These are phyloP conservation scores for Plasmopara halstedii DNA, from an alignment of 352 stramenopile species.

Conservation along the genomic window DNA sequence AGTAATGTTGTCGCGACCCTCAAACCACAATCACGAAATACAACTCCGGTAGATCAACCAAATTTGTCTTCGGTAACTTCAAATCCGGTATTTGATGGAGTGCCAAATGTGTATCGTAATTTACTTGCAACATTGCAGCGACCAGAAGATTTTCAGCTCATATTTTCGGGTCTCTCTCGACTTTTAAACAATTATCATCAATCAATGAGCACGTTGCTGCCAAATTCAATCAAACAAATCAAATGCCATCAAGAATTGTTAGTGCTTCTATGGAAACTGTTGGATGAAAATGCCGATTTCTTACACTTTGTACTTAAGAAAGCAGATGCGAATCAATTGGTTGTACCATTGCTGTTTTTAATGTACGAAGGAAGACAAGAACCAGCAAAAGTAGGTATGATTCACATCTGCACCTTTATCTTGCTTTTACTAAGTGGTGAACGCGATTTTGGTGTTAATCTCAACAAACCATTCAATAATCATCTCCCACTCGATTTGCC, in stretches of 20 bases:
- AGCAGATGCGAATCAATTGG: slow-evolving; percentile 90
- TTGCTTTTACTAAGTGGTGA: slow-evolving; percentile 95
- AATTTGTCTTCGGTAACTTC: slow-evolving; percentile 22
- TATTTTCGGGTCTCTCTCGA: slow-evolving; percentile 91
- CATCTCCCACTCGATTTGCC: slow-evolving; percentile 92
- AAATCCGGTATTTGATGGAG: slow-evolving; percentile 30
- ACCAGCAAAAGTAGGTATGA: slow-evolving; percentile 90
- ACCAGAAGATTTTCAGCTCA: slow-evolving; percentile 87
- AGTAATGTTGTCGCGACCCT: slow-evolving; percentile 33
- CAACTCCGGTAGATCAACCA: slow-evolving; percentile 28
- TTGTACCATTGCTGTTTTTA: slow-evolving; percentile 80
- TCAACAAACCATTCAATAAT: slow-evolving; percentile 95
- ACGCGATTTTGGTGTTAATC: slow-evolving; percentile 93
- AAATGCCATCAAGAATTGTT: slow-evolving; percentile 97
- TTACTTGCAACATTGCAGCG: slow-evolving; percentile 61
- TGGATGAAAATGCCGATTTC: slow-evolving; percentile 97
- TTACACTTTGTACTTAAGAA: slow-evolving; percentile 91
- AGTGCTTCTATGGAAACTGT: slow-evolving; percentile 96
- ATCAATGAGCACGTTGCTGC: slow-evolving; percentile 90
- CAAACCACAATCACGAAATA: slow-evolving; percentile 40
- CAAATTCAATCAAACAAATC: slow-evolving; percentile 90
- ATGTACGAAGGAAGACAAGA: slow-evolving; percentile 94
- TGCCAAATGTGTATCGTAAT: slow-evolving; percentile 61
- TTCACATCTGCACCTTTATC: slow-evolving; percentile 99
- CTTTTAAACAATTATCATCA: slow-evolving; percentile 97